Evolutionary conservation across 2,329 filamentous ascomycete species (phyloP), one percentile per base, ranked within the genome.

Genomic region (Pseudocercospora eumusae): DNA sequence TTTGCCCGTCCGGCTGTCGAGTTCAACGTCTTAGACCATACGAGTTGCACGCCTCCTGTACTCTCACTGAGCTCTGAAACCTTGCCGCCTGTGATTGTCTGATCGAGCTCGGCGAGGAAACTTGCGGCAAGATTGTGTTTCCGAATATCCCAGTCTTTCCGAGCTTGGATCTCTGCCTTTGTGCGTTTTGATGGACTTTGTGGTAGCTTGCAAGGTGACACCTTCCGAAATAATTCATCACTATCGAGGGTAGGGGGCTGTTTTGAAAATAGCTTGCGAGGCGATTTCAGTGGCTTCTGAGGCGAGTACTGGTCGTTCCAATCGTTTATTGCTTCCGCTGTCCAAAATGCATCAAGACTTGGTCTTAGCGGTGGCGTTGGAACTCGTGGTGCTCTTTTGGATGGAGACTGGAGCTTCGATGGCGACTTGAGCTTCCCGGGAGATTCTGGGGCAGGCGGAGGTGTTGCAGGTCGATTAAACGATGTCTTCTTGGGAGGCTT

Each of bases 1-100:
- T 81, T 81, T 33, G 81, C 81, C 28, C 81, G 75, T 36, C 91
- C 91, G 13, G 91, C 91, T 0, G 91, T 93, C 1, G 88, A 89
- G 72, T 88, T 90, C 56, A 95, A 84, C n/a, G 85, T 91, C 68
- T 89, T 91, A 63, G 83, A 87, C 91, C 91, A 95, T 47, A 85
- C 76, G 40, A 93, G 81, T 60, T 84, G 83, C 52, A 93, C 82
- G 0, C 91, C 91, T 18, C 90, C 90, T 0, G 89, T 90, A 0
- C 80, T 76, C 1, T 80, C 78, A 0, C 89, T 81, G 20, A 92
- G 79, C 23, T 80, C 69, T 0, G 78, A 74, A 7, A 95, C 83
- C 63, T 82, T 78, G 8, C 88, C 86, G 2, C 80, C 69, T 0
- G 88, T 87, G 67, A 93, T 84, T 42, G 77, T 80, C 0, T 73